Evolutionary conservation across 2,329 filamentous ascomycete genomes (phyloP).

Genomic region (Sphaerostilbella broomeana): DNA sequence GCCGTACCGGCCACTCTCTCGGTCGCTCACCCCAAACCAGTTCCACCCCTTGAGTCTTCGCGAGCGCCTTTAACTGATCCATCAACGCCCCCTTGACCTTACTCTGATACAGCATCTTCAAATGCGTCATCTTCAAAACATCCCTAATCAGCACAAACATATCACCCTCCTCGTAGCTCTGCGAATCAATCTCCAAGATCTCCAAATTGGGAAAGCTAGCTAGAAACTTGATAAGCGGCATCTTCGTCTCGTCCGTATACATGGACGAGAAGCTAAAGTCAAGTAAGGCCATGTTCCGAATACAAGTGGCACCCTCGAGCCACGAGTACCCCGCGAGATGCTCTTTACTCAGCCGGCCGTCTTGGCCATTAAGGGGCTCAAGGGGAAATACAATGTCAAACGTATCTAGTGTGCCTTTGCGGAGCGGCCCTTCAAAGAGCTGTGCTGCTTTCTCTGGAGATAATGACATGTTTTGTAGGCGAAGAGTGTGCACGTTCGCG

Average conservation of each 20-base stretch:
- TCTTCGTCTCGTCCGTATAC: constrained; percentile 23
- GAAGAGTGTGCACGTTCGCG: constrained; percentile 22
- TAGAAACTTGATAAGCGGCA: constrained; percentile 29
- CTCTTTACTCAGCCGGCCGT: constrained; percentile 22
- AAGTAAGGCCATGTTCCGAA: constrained; percentile 29
- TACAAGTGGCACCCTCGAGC: constrained; percentile 28
- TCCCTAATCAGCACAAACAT: constrained; percentile 24
- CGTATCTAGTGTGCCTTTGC: constrained; percentile 24
- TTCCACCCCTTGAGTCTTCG: constrained; percentile 20
- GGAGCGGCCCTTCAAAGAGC: constrained; percentile 22
- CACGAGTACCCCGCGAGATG: constrained; percentile 29
- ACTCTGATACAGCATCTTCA: constrained; percentile 29
- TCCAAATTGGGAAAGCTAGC: constrained; percentile 32
- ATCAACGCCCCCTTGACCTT: constrained; percentile 25
- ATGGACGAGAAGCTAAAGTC: constrained; percentile 30
- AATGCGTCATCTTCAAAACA: constrained; percentile 25
- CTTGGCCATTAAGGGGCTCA: constrained; percentile 16
- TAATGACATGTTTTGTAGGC: constrained; percentile 22
- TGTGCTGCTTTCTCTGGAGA: constrained; percentile 19
- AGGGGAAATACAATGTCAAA: constrained; percentile 32
- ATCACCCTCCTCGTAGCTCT: constrained; percentile 24
- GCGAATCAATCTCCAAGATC: constrained; percentile 28
- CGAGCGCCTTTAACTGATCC: constrained; percentile 24
- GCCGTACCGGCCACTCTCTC: constrained; percentile 28
- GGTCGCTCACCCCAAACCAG: constrained; percentile 25